Base-by-base conservation (phyloP, 306 rosid species). In the Trifolium dubium region DNA sequence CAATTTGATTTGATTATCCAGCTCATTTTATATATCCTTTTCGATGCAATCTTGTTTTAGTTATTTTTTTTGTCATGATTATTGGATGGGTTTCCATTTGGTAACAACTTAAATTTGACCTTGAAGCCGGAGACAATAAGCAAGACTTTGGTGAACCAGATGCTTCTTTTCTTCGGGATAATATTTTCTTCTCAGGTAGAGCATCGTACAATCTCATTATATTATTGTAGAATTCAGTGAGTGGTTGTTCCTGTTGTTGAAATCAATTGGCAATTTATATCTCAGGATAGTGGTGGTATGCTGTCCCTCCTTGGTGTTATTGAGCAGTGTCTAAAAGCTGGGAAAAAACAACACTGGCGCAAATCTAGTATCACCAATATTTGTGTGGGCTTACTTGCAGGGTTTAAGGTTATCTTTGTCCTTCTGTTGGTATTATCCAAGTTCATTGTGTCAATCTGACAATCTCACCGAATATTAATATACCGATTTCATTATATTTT, bases 121-220 rank as follows among this genome's bases (percentile, higher is more conserved):
- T 60, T 91, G 96, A 84, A 94, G 98, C 98, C 95, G 67, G 97
- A 94, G 88, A 89, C 96, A 55, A 84, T 91, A 84, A 89, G 90
- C 89, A 91, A 94, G 89, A 87, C 87, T 23, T 73, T 94, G 92
- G 98, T 94, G 91, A 94, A 94, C 87, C 95, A 94, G 92, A 91
- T 89, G 98, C 96, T 94, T 64, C 91, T 89, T 67, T 88, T 88
- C 80, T 91, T 91, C 46, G 98, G 97, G 64, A 79, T 83, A 79
- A 73, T 91, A 81, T 94, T 94, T 91, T 97, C 98, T 78, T 89
- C 89, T 82, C 96, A 94, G 98, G 98, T 94, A 79, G 77, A 64
- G 72, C 56, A 60, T 46, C 75, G 32, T 51, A 51, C 43, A 28
- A 3, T 55, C 64, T 81, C 43, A 19, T 69, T 74, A 71, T 71